A percentile compares a stretch with the other conserved stretches of the same genome.
Evolutionary conservation across 257 asterid genomes (phyloP).

Genomic region (Parsonsia alboflavescens): DNA sequence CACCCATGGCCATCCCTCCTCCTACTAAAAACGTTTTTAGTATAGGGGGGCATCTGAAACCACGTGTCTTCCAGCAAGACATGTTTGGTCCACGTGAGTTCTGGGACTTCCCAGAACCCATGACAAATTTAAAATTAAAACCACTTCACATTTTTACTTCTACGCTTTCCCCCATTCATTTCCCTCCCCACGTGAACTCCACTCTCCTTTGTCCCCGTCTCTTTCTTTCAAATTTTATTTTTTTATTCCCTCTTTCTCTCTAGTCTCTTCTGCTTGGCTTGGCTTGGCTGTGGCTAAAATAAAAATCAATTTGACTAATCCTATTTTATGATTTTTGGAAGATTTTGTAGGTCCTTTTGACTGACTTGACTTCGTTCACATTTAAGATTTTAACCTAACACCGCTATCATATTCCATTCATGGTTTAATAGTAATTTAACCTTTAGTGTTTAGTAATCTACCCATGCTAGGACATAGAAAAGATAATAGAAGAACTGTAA

Average conservation of each 20-base stretch:
- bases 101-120: slow-evolving; percentile 8
- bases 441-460: too few relatives aligned
- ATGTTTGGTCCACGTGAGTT: slow-evolving; percentile 56
- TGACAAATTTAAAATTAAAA: too few relatives aligned
- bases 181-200: slow-evolving; percentile 60
- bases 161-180: slow-evolving; percentile 19
- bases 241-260: neutral
- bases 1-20: neutral
- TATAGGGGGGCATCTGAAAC: slow-evolving; percentile 19
- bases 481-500: too few relatives aligned
- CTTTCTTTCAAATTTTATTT: too few relatives aligned
- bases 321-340: neutral
- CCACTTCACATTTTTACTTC: slow-evolving; percentile 17
- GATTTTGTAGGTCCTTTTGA: slow-evolving; percentile 14
- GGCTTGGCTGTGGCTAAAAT: too few relatives aligned
- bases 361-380: neutral
- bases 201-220: slow-evolving; percentile 29
- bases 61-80: slow-evolving; percentile 57
- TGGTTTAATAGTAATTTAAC: too few relatives aligned
- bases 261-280: neutral
- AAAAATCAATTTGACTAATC: neutral
- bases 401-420: too few relatives aligned
- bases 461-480: too few relatives aligned
- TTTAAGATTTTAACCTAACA: neutral
- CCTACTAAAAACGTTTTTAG: neutral